Base-by-base conservation (phyloP, 2,329 filamentous ascomycete genomes). In the Ophiocordyceps camponoti-saundersi region DNA sequence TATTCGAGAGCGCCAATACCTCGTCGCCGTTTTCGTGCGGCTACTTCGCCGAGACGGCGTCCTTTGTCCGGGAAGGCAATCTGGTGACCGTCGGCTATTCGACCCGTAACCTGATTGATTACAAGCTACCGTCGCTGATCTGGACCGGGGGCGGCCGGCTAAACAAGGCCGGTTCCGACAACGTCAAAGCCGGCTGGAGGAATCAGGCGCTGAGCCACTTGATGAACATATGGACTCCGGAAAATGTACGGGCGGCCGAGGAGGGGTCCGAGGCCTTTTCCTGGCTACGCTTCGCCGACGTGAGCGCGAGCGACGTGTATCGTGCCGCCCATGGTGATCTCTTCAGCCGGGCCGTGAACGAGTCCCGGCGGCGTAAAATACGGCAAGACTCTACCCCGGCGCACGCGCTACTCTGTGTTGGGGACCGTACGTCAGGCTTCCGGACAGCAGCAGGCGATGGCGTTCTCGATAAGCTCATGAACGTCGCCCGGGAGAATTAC, bases 1-100 rank as follows among this genome's bases (percentile, higher is more conserved):
- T 98, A 32, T 98, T 98, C 55, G 89, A 98, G 64, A 82, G 92
- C 43, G 89, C 90, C 11, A 90, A 96, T 50, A 94, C 87, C 10
- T 82, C 77, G 22, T 95, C 89, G 10, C 87, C 92, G 0, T 82
- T 90, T 56, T 83, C 86, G 1, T 80, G 83, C 55, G 79, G 80
- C n/a, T 78, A 82, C 60, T 98, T 90, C 64, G 92, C 89, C 15
- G 92, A 98, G 68, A 95, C 90, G 0, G 89, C 86, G 0, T 95
- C 89, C 0, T 96, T 98, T 62, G 72, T 95, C 54, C 84, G 92
- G 21, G 92, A 98, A 62, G 89, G 90, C 8, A 75, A 70, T 49
- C 80, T 81, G 51, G 75, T 96, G 45, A 70, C 82, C 20, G 82
- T 95, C 20, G 80, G 77, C 40, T 98, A 98, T 62, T 95, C 90